Base-by-base conservation (phyloP, 2,329 filamentous ascomycete species). In the Colletotrichum coccodes region DNA sequence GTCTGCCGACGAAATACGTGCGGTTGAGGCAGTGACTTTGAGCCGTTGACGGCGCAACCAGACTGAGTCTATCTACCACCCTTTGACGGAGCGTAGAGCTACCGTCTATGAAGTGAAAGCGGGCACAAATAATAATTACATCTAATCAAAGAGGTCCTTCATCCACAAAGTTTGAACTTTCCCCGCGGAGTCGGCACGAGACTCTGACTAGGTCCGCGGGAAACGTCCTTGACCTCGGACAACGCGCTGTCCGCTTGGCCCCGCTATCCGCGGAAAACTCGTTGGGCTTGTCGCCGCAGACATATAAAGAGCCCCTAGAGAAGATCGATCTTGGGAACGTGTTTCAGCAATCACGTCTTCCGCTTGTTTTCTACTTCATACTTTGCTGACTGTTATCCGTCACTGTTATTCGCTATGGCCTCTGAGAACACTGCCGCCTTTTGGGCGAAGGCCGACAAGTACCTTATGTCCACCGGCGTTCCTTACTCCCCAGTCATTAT, bases 401-500 rank as follows among this genome's bases (percentile, higher is more conserved):
- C 3, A 6, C 6, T 23, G 9, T 32, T 12, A 16, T 46, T 5
- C 8, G 7, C 23, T 2, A 72, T 72, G 70, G 60, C 63, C 18
- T 64, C 69, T n/a, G 38, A 62, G 44, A 60, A 12, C 8, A 57
- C 70, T 30, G 61, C 62, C 52, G 44, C 68, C 61, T 78, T 83
- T 72, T 81, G 76, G 70, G 64, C 76, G 44, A 78, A 75, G 60
- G 77, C 80, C 36, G 73, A 80, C 71, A 79, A 79, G 70, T 80
- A 83, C 70, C 76, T 83, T 32, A 80, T 85, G 76, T 72, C 74
- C 23, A 85, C 80, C 1, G 80, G 85, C 16, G 77, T 84, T 0
- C 77, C 78, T 68, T 81, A 72, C 75, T 81, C 73, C 6, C 78
- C 74, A 11, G 64, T 79, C 26, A 73, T 87, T 34, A 83, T 87